These are phyloP conservation scores for Dothideomycetes sp. DNA, from an alignment of 2,329 filamentous ascomycete genomes.

Conservation along the genomic window DNA sequence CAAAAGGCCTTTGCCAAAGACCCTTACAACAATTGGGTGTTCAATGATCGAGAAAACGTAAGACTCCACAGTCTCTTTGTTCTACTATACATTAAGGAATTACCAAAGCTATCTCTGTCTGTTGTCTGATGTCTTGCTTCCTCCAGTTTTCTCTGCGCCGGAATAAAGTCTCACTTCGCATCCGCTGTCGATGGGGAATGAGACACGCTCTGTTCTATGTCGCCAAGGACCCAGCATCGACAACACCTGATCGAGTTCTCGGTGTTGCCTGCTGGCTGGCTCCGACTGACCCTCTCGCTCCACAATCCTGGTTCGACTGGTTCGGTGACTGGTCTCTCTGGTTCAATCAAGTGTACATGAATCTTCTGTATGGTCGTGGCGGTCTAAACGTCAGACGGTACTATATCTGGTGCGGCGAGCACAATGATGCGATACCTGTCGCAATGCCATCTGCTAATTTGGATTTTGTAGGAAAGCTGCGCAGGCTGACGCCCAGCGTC, in stretches of 20 bases:
- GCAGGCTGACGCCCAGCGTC: conserved; percentile 52
- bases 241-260: conserved; percentile 42
- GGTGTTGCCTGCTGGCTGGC: conserved; percentile 66
- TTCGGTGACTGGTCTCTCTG: conserved; percentile 52
- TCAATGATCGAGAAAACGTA: conserved; percentile 48
- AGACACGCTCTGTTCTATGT: conserved; percentile 61
- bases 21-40: conserved; percentile 59
- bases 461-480: conserved; percentile 45
- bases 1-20: conserved; percentile 58
- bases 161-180: conserved; percentile 54
- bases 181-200: conserved; percentile 63
- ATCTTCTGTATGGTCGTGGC: conserved; percentile 58
- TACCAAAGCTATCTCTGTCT: not conserved
- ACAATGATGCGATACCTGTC: no score
- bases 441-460: no score
- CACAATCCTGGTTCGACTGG: conserved; percentile 54
- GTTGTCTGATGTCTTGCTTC: not conserved
- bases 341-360: conserved; percentile 56
- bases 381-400: conserved; percentile 60
- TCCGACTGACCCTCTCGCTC: conserved; percentile 38
- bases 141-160: conserved; percentile 49
- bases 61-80: conserved; percentile 32
- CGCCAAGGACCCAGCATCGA: conserved; percentile 48
- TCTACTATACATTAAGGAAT: conserved; percentile 23
- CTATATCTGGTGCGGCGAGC: conserved; percentile 58